Evolutionary conservation across 345 rosid species (phyloP), one percentile per base, ranked within the genome.

Genomic region (Eucalyptus fibrosa): DNA sequence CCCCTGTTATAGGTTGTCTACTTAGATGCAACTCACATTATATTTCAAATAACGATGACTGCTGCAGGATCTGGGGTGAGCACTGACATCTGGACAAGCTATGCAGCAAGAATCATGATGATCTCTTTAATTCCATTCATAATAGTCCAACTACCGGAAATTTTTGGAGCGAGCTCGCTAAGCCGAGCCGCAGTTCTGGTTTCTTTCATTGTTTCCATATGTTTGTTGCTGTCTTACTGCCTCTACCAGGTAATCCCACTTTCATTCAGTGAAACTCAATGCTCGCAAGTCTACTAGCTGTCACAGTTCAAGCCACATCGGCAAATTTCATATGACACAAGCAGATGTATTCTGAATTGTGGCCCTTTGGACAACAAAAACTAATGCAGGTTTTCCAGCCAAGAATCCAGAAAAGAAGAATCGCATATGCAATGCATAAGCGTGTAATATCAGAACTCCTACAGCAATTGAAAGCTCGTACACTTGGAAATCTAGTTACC

Each of bases 401-500:
- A 28, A 92, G 94, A 94, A 91, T 94, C 26, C 95, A 93, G 88
- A 91, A 50, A 88, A 93, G 96, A 89, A 92, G 91, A 87, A 88
- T 94, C 4, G 93, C 91, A 24, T 92, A 87, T 87, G 88, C 90
- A 30, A 90, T 87, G 93, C 94, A 91, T 89, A 94, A 94, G 90
- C 96, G 90, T 12, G 67, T 94, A 40, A 94, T 93, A 24, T 95
- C 96, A 49, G 93, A 90, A 90, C 89, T 94, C 86, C 80, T 94
- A n/a, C 88, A 90, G 67, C 92, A 92, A 86, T 81, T 94, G 44
- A 93, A 87, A 77, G 86, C 89, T 24, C 90, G 87, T 1, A 49
- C 92, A 51, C 37, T 94, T 14, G 96, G 94, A 85, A 92, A 91
- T 44, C 92, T 94, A 53, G 34, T 92, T 32, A 88, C 88, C 17